Conservation (phyloP, 306 rosid genomes). For the Gleditsia sinensis region DNA sequence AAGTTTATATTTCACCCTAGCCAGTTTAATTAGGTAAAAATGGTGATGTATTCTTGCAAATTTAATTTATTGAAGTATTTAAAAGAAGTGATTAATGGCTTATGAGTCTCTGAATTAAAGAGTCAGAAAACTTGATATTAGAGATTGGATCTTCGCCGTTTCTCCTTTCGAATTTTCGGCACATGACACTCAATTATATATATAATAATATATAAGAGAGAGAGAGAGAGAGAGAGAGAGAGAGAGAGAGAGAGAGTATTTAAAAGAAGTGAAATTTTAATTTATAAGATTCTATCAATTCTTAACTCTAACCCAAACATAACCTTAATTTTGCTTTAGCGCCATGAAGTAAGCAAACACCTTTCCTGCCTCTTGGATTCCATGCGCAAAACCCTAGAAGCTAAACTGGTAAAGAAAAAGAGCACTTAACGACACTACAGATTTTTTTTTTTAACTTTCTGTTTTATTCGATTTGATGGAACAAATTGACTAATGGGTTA, state of each 20-base stretch:
- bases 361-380: slow-evolving; percentile 42
- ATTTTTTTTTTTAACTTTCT: background rate
- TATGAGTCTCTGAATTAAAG: too few species aligned
- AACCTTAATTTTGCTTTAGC: background rate
- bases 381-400: slow-evolving; percentile 53
- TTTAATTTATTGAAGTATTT: background rate
- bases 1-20: background rate
- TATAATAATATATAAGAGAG: too few species aligned
- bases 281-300: background rate
- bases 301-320: background rate
- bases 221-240: too few species aligned
- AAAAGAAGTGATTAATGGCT: background rate
- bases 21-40: background rate
- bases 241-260: too few species aligned
- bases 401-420: slow-evolving; percentile 32
- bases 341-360: background rate
- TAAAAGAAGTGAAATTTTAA: background rate
- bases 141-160: too few species aligned
- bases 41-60: background rate
- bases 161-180: too few species aligned
- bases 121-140: too few species aligned
- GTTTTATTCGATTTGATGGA: slow-evolving; percentile 33
- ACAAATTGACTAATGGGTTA: slow-evolving; percentile 37
- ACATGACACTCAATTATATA: too few species aligned
- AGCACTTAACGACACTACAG: slow-evolving; percentile 27